phyloP scores from a whole-genome alignment of 257 asterid genomes.

The Marsdenia floribunda region DNA sequence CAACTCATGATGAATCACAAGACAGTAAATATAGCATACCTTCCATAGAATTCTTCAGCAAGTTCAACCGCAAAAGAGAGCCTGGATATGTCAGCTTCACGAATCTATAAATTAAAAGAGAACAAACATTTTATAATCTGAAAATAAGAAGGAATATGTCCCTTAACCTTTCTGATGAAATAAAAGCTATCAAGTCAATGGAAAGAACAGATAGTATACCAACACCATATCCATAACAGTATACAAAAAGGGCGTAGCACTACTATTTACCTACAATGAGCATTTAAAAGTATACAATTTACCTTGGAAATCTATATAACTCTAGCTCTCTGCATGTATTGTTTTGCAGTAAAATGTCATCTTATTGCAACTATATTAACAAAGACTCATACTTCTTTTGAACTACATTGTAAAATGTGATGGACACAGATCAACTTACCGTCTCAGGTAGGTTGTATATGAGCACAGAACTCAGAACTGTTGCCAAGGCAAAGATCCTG shows the following conservation, averaged over 20 bases:
- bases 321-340: neutral
- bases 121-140: slow-evolving; percentile 12
- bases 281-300: neutral
- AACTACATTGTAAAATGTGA: neutral
- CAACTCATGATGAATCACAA: slow-evolving; percentile 1
- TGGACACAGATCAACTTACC: slow-evolving; percentile 47
- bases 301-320: neutral
- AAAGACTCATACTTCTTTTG: neutral
- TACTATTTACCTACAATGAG: neutral
- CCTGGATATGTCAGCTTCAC: slow-evolving; percentile 97
- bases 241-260: neutral
- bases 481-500: slow-evolving; percentile 42
- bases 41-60: slow-evolving; percentile 98
- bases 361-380: neutral
- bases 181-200: neutral
- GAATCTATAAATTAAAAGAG: slow-evolving; percentile 54
- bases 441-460: slow-evolving; percentile 96
- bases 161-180: neutral
- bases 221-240: neutral
- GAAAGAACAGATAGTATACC: neutral
- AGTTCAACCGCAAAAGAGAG: slow-evolving; percentile 96
- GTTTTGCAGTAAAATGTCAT: neutral
- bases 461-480: slow-evolving; percentile 94
- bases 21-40: slow-evolving; percentile 41
- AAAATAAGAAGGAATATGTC: slow-evolving; percentile 1